Percentiles rank a stretch among this genome's conserved stretches.
Evolutionary conservation across 176 grass and related monocot genomes (phyloP).

Genomic region (Thalia dealbata): DNA sequence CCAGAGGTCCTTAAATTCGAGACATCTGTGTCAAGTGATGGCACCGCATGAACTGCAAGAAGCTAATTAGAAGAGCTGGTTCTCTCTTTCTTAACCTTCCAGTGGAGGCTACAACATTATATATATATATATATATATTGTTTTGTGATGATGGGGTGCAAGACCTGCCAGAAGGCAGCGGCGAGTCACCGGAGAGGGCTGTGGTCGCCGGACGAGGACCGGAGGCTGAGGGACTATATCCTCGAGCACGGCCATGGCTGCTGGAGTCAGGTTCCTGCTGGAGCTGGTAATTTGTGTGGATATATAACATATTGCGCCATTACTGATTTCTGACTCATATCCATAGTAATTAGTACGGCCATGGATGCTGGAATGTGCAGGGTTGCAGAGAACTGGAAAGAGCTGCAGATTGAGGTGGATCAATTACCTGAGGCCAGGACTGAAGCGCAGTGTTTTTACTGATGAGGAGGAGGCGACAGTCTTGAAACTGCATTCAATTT

Average conservation of each 20-base stretch:
- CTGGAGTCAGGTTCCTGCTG: conserved; percentile 68
- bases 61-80: no score
- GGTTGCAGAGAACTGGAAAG: conserved; percentile 79
- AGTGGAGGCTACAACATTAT: background rate
- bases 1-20: background rate
- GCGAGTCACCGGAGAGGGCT: conserved; percentile 62
- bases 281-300: conserved; percentile 87
- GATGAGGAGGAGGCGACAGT: conserved; percentile 48
- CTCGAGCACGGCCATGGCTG: conserved; percentile 62
- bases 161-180: conserved; percentile 78
- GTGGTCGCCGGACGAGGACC: conserved; percentile 95
- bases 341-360: no score
- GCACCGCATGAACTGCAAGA: background rate
- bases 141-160: conserved; percentile 56
- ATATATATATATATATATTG: no score
- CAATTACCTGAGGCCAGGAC: conserved; percentile 86
- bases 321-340: no score
- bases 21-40: background rate
- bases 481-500: conserved; percentile 49
- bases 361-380: no score
- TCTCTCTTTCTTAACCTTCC: no score
- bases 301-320: no score
- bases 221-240: conserved; percentile 64
- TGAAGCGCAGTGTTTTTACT: conserved; percentile 82
- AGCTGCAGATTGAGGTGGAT: conserved; percentile 96